These are phyloP conservation scores for Ustulina deusta DNA, from an alignment of 2,329 filamentous ascomycete genomes.

Conservation along the genomic window DNA sequence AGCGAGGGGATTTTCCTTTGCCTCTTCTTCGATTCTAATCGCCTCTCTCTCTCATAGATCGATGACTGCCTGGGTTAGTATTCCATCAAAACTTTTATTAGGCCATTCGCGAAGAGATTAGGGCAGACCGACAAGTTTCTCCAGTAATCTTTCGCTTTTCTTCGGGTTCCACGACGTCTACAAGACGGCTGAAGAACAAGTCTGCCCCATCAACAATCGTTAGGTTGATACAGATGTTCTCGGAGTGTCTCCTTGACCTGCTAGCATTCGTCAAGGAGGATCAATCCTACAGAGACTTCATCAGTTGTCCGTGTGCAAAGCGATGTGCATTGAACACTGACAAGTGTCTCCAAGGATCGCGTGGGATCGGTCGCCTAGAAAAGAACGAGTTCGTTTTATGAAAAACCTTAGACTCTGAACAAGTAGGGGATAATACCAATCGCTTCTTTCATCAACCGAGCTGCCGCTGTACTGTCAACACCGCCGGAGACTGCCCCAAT, in stretches of 20 bases:
- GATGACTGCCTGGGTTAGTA: slow-evolving; percentile 65
- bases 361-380: slow-evolving; percentile 75
- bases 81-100: slow-evolving; percentile 18
- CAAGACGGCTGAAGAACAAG: slow-evolving; percentile 80
- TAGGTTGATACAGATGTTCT: slow-evolving; percentile 87
- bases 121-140: slow-evolving; percentile 60
- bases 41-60: slow-evolving; percentile 87
- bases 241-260: slow-evolving; percentile 83
- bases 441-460: slow-evolving; percentile 85
- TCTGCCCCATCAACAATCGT: slow-evolving; percentile 85
- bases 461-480: slow-evolving; percentile 90
- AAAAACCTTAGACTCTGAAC: neutral
- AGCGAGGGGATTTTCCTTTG: slow-evolving; percentile 73
- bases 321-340: slow-evolving; percentile 27
- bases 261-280: slow-evolving; percentile 87
- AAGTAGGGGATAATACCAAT: slow-evolving; percentile 62
- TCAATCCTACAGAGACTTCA: slow-evolving; percentile 59
- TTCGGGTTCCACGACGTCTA: slow-evolving; percentile 83
- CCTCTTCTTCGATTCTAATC: slow-evolving; percentile 74
- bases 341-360: slow-evolving; percentile 89
- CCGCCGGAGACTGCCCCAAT: slow-evolving; percentile 84
- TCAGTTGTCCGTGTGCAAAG: slow-evolving; percentile 14
- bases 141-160: slow-evolving; percentile 93
- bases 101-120: neutral
- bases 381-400: slow-evolving; percentile 53